These are phyloP conservation scores for Sequoiadendron giganteum DNA, from an alignment of 75 land plant genomes.

Conservation along the genomic window DNA sequence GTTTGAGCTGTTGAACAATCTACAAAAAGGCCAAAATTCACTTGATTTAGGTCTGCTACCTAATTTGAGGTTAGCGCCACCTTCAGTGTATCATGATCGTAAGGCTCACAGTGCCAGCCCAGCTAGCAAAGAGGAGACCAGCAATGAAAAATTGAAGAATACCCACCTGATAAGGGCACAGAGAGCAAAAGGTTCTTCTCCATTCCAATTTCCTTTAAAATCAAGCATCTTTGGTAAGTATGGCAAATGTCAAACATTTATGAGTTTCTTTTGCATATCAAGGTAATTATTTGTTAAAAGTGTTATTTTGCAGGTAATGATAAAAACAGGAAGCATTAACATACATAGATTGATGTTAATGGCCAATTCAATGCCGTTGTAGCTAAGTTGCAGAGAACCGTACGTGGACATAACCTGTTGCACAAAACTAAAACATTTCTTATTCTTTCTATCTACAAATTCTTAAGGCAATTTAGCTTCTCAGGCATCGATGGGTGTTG, in stretches of 20 bases:
- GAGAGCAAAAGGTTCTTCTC: constrained; percentile 38
- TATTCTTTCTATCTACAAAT: neutral
- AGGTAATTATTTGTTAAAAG: too few relatives aligned
- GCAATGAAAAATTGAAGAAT: constrained; percentile 9
- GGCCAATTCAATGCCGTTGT: neutral
- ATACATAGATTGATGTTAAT: neutral
- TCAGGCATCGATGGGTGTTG: neutral
- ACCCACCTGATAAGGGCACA: constrained; percentile 25
- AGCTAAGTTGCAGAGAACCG: neutral
- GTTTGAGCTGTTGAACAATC: constrained; percentile 77
- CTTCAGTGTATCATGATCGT: constrained; percentile 65
- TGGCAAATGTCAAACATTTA: neutral
- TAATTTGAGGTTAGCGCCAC: constrained; percentile 75
- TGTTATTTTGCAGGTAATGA: constrained; percentile 5
- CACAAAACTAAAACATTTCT: neutral
- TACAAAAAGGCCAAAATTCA: constrained; percentile 48
- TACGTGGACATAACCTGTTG: neutral
- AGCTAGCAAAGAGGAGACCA: constrained; percentile 30
- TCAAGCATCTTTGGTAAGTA: constrained; percentile 54
- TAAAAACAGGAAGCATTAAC: neutral
- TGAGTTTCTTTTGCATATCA: neutral
- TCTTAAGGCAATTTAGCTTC: neutral
- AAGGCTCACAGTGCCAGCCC: constrained; percentile 35
- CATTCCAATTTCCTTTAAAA: constrained; percentile 34
- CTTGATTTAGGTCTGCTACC: constrained; percentile 54